Base-by-base conservation (phyloP, 1,139 yeast genomes). In the Saccharomyces hybrid region DNA sequence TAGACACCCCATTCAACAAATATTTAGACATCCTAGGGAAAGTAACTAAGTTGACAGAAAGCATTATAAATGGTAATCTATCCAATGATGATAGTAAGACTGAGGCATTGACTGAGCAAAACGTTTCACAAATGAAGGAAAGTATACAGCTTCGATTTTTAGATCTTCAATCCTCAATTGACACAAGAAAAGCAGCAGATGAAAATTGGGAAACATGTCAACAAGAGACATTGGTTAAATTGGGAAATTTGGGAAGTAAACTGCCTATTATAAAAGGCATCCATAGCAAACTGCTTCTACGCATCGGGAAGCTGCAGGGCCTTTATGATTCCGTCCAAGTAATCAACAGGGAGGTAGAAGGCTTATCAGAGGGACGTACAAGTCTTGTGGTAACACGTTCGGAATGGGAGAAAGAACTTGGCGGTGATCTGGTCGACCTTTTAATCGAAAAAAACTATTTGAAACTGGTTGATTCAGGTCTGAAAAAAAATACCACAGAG, bases 371-470 rank as follows among this genome's bases (percentile, higher is more conserved):
- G 19, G 61, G 65, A 6, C 60, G 60, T 29, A 62, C 68, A 4
- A 59, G 55, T 31, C 52, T 68, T 31, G 55, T 62, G n/a, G 61
- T 65, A 3, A 50, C 61, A 2, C 60, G 56, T 25, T 54, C 56
- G 31, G 66, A 64, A 44, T 68, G 71, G 71, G 66, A 61, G 38
- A 50, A 56, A 5, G 62, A 62, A 38, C 56, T 67, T 9, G 70
- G 69, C 14, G 46, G 52, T n/a, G 59, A 57, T 1, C 51, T 64
- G 31, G 60, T 66, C 11, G 59, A 60, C 13, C 55, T 59, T 26
- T 53, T 68, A 49, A 60, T 66, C 11, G 51, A 56, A 46, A 56
- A 52, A 27, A 59, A 57, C 5, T 67, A 63, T 16, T 61, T 66
- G 49, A 66, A 58, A 41, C 55, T 46, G n/a, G 57, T 51, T 5